phyloP scores from a whole-genome alignment of 352 stramenopile genomes.

The Globisporangium echinulatum region DNA sequence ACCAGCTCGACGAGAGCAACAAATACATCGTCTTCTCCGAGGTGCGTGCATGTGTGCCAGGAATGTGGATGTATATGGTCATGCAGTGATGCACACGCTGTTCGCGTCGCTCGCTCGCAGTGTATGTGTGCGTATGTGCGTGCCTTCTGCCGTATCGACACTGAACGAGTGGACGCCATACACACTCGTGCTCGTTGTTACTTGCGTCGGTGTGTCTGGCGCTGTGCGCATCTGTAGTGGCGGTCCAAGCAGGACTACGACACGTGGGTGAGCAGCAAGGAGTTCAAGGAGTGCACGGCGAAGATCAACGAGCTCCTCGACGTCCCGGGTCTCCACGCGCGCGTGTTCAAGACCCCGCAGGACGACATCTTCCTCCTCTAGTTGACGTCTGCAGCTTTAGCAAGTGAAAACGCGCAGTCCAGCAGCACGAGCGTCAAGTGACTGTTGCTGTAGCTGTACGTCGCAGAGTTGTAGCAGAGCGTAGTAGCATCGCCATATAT shows the following conservation, averaged over 20 bases:
- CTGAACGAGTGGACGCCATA: neutral
- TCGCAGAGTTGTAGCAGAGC: too few species aligned
- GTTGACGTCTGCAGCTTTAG: neutral
- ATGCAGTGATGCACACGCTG: too few species aligned
- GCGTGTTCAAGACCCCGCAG: constrained; percentile 71
- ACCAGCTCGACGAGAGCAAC: constrained; percentile 67
- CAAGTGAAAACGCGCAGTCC: neutral
- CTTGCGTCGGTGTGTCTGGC: neutral
- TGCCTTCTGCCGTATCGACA: neutral
- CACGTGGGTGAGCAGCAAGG: constrained; percentile 61
- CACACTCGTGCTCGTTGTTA: constrained; percentile 1
- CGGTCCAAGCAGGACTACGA: constrained; percentile 77
- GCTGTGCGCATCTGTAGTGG: constrained; percentile 38
- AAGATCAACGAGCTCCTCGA: constrained; percentile 85
- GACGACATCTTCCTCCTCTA: constrained; percentile 84
- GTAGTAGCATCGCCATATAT: too few species aligned
- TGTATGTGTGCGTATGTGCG: neutral
- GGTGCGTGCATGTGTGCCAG: constrained; percentile 19
- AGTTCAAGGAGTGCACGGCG: constrained; percentile 71
- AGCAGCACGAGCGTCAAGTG: too few species aligned
- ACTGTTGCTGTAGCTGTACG: too few species aligned
- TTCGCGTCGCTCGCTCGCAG: neutral
- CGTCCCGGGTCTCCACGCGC: constrained; percentile 72
- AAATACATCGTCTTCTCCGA: constrained; percentile 89
- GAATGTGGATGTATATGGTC: too few species aligned